Evolutionary conservation across 2,329 filamentous ascomycete species (phyloP).

Genomic region (Seiridium cupressi): DNA sequence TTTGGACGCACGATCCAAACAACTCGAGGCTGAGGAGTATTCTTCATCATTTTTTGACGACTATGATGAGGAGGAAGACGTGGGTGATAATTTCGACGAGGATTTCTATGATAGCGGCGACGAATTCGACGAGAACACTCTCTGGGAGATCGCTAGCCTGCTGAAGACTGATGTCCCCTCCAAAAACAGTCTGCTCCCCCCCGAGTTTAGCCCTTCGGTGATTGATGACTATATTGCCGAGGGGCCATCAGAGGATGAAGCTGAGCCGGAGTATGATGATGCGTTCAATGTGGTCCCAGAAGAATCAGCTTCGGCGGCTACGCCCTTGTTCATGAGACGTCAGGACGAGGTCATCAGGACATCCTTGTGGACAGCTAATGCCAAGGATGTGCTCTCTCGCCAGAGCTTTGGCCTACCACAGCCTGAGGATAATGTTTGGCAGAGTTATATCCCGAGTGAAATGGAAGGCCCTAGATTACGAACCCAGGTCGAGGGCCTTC

Average conservation of each 20-base stretch:
- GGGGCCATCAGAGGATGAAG: constrained; percentile 26
- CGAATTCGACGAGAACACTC: constrained; percentile 58
- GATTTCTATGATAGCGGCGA: constrained; percentile 41
- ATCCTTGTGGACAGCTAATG: constrained; percentile 19
- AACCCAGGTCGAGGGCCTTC: constrained; percentile 23
- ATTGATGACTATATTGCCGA: constrained; percentile 33
- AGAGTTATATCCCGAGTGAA: constrained; percentile 26
- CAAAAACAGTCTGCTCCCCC: constrained; percentile 44
- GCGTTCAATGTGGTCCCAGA: constrained; percentile 22
- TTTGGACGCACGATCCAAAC: constrained; percentile 30
- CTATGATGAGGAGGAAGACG: constrained; percentile 50
- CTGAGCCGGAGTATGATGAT: constrained; percentile 16
- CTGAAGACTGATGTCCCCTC: constrained; percentile 53
- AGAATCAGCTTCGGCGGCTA: constrained; percentile 23
- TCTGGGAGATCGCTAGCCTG: constrained; percentile 64
- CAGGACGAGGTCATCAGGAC: not conserved
- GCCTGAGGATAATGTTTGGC: constrained; percentile 35
- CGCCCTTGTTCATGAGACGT: constrained; percentile 22
- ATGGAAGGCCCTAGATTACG: constrained; percentile 25
- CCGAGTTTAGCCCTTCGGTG: constrained; percentile 18
- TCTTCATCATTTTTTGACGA: constrained; percentile 59
- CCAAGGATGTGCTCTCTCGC: not conserved
- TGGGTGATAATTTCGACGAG: constrained; percentile 34
- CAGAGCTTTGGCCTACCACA: constrained; percentile 27
- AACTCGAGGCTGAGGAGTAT: constrained; percentile 38